Base-by-base conservation (phyloP, 257 asterid genomes). In the Petunia secreta region DNA sequence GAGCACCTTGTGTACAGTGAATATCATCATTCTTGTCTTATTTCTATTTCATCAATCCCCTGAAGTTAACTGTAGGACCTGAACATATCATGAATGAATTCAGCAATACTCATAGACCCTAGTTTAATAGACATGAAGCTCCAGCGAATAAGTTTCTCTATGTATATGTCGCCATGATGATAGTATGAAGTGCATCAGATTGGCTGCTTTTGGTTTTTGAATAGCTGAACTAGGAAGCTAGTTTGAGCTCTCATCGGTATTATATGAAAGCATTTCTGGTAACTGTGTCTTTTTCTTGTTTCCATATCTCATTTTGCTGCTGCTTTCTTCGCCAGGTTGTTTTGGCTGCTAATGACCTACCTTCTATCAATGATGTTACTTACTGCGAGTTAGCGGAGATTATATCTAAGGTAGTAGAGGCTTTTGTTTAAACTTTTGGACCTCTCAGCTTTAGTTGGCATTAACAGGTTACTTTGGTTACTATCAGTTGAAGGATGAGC, bases 361-460 rank as follows among this genome's bases (percentile, higher is more conserved):
- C 99, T 73, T 93, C 99, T 59, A 96, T 96, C 83, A 96, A 96
- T 82, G 99, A 96, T 74, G 89, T 96, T 81, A 94, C 97, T 75
- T 89, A 92, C 84, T 71, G 84, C 0, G 99, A 96, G 85, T 88
- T 96, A 80, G 74, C 93, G 82, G 95, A 96, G 84, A 87, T 94
- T 83, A 77, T 96, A 73, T 85, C 89, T 4, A 91, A 94, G 98
- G 99, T 95, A 84, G 75, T 68, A 10, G 76, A 76, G 43, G 15
- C 54, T 14, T 75, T 74, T 81, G 6, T 79, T 75, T 50, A 57
- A 75, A 57, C 48, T 74, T 8, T 59, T 58, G 67, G 79, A 62
- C 34, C 69, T 59, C 53, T 57, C 39, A 46, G 54, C 78, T 82
- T 79, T 66, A 16, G 86, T 78, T 68, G 80, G 64, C n/a, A 67